Percentiles rank a stretch among this genome's conserved stretches.
Evolutionary conservation across 1,284 basidiomycete species (phyloP).

Genomic region (Tilletia horrida): DNA sequence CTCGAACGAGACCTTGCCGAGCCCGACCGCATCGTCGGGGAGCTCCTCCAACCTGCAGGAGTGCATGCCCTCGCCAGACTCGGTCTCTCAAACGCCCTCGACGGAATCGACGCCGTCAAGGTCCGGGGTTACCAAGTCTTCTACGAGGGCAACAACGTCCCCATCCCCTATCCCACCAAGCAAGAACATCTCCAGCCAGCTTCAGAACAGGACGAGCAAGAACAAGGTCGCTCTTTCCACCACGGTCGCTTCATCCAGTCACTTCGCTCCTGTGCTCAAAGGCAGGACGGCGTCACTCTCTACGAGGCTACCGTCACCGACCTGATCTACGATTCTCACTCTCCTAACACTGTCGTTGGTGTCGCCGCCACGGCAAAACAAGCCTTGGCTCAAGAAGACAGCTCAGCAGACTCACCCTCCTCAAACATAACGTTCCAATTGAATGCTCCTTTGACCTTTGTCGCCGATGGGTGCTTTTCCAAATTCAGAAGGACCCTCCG

Average conservation of each 20-base stretch:
- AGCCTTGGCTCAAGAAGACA: neutral
- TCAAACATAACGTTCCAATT: constrained; percentile 44
- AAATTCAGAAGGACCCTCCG: constrained; percentile 64
- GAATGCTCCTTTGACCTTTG: constrained; percentile 74
- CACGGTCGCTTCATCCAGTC: constrained; percentile 88
- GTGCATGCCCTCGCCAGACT: constrained; percentile 72
- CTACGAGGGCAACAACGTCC: constrained; percentile 63
- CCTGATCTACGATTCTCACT: constrained; percentile 32
- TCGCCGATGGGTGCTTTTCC: constrained; percentile 93
- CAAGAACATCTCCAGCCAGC: constrained; percentile 3
- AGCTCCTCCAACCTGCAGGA: constrained; percentile 92
- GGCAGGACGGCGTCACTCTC: constrained; percentile 41
- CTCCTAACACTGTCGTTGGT: constrained; percentile 34
- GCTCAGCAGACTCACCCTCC: constrained; percentile 14
- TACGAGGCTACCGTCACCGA: constrained; percentile 45
- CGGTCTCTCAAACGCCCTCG: constrained; percentile 69
- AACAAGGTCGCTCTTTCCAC: constrained; percentile 76
- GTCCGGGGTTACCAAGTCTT: constrained; percentile 85
- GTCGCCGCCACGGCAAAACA: constrained; percentile 34
- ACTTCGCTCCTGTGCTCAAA: constrained; percentile 67
- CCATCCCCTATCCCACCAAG: constrained; percentile 78
- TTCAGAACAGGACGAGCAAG: constrained; percentile 47
- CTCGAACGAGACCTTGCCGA: constrained; percentile 71
- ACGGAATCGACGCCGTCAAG: constrained; percentile 81
- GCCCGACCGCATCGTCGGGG: constrained; percentile 95